These are phyloP conservation scores for Pelargonium cotyledonis DNA, from an alignment of 441 rosid genomes.

Conservation along the genomic window DNA sequence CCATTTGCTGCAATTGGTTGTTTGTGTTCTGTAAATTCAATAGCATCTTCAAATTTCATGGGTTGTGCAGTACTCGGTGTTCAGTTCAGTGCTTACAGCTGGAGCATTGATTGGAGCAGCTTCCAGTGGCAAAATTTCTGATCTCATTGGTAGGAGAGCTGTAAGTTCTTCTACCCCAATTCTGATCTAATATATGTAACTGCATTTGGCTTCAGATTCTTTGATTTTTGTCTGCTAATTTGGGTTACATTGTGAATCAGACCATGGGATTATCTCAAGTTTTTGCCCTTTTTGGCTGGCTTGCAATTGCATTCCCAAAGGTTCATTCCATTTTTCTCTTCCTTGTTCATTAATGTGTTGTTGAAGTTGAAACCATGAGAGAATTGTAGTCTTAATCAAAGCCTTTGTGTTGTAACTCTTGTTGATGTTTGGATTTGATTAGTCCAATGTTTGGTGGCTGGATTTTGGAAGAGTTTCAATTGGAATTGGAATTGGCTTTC, in stretches of 20 bases:
- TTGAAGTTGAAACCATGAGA: neutral
- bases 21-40: neutral
- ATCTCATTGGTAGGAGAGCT: conserved; percentile 54
- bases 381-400: too few species aligned
- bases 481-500: conserved; percentile 28
- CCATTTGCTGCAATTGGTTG: neutral
- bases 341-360: neutral
- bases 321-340: conserved; percentile 13
- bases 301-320: conserved; percentile 28
- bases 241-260: conserved; percentile 27
- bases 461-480: conserved; percentile 27
- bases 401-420: neutral
- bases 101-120: conserved; percentile 75
- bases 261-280: conserved; percentile 55
- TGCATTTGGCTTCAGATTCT: too few species aligned
- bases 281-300: conserved; percentile 31
- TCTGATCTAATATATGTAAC: too few species aligned
- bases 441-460: conserved; percentile 19
- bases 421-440: conserved; percentile 3
- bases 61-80: conserved; percentile 56
- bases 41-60: neutral
- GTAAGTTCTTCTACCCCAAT: conserved; percentile 33
- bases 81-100: conserved; percentile 59
- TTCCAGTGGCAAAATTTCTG: conserved; percentile 51
- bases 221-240: conserved; percentile 4